Evolutionary conservation across 371 early-diverging fungal species (phyloP).

Genomic region (Massospora cicadina): DNA sequence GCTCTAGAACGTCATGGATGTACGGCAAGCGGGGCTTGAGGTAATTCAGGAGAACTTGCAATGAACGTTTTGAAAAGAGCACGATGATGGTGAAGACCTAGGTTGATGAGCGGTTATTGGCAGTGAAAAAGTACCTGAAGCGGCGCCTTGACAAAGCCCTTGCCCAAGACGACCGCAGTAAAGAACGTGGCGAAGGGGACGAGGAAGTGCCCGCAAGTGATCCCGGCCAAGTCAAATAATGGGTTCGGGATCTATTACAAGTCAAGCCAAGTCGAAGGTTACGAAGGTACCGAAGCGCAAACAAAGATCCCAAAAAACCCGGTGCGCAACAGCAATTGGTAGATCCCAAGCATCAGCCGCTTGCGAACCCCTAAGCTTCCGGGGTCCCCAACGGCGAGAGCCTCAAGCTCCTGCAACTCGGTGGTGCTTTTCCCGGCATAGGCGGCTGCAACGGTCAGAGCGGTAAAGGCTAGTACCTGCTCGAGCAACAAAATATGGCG

Average conservation of each 20-base stretch:
- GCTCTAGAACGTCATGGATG: conserved; percentile 26
- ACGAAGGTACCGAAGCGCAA: conserved; percentile 52
- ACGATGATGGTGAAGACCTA: conserved; percentile 15
- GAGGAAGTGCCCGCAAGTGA: conserved; percentile 74
- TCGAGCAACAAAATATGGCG: conserved; percentile 85
- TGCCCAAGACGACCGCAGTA: conserved; percentile 82
- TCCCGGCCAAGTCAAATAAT: conserved; percentile 88
- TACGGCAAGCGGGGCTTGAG: conserved; percentile 26
- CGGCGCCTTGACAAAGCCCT: conserved; percentile 67
- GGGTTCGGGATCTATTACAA: conserved; percentile 69
- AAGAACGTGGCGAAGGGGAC: conserved; percentile 83
- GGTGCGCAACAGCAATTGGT: conserved; percentile 39
- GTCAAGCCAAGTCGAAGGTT: background rate
- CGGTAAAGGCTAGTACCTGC: conserved; percentile 32
- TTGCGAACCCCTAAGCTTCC: conserved; percentile 32
- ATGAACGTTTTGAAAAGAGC: conserved; percentile 47
- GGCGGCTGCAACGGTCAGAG: conserved; percentile 27
- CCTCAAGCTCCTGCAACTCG: conserved; percentile 37
- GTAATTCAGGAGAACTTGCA: conserved; percentile 27
- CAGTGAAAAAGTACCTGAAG: conserved; percentile 34
- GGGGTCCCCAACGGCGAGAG: conserved; percentile 23
- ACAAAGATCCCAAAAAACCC: conserved; percentile 80
- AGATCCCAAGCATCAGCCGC: conserved; percentile 33
- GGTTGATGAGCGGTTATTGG: background rate
- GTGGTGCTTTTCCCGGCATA: conserved; percentile 41